Base-by-base conservation (phyloP, 352 stramenopile genomes). In the Globisporangium nodosum region DNA sequence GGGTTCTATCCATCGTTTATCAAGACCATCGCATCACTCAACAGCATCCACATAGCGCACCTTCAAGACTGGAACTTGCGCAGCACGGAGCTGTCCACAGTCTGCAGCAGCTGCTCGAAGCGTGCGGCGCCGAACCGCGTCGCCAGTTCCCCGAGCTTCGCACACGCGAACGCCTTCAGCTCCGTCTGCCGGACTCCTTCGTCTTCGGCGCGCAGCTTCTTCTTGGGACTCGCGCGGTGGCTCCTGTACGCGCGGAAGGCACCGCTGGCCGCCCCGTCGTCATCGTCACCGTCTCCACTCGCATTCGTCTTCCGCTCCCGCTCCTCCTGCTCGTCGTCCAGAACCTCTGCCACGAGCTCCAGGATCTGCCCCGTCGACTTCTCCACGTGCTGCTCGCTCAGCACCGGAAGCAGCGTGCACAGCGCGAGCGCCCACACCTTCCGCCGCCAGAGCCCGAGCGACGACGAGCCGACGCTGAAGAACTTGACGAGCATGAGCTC, bases 371-470 rank as follows among this genome's bases (percentile, higher is more conserved):
- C 85, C 8, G 81, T 70, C 31, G n/a, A 27, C 20, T 69, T 83
- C 47, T 85, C 78, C 37, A 92, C 47, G 3, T 87, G 55, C 8
- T 64, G 50, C 42, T 79, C 60, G 39, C 67, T 66, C 37, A 73
- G 52, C 31, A 84, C 39, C 37, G 74, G 65, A 5, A 90, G 59
- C 2, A 74, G 61, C 1, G 70, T 65, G 40, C 71, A 81, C 18
- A 93, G 60, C 12, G 68, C 71, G n/a, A 88, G 13, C 1, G 76
- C 67, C 85, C 85, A 95, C 37, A 88, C 59, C 57, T 92, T 92
- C 40, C 79, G 72, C 45, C 73, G 64, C 51, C 72, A 55, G n/a
- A 84, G 33, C 0, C 73, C 74, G 61, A 93, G 63, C 16, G 79
- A 84, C 48, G 78, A 78, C 5, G 75, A 76, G 0, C 76, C 76